Conservation (phyloP, 2,329 filamentous ascomycete species). For the Hypoxylon sp. region DNA sequence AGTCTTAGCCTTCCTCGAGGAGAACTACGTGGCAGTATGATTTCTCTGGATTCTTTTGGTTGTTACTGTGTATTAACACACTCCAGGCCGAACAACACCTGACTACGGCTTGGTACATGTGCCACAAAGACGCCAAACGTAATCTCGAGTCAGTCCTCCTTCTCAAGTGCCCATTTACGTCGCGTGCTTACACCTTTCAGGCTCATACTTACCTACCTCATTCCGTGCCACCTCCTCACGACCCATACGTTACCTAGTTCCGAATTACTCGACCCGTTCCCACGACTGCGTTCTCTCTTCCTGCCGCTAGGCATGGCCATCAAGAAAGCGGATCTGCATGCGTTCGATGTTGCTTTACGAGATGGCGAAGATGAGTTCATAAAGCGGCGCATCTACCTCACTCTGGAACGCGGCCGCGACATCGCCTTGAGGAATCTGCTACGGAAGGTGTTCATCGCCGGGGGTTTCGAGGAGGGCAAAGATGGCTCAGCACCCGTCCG, state of each 20-base stretch:
- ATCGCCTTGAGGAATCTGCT: conserved; percentile 91
- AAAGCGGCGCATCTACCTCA: conserved; percentile 91
- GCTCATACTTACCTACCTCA: conserved; percentile 91
- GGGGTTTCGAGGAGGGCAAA: conserved; percentile 81
- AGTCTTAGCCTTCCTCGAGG: conserved; percentile 91
- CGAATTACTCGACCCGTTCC: conserved; percentile 75
- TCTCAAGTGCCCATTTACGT: neutral
- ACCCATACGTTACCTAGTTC: conserved; percentile 82
- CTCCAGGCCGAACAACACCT: conserved; percentile 79
- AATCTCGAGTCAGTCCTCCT: conserved; percentile 76
- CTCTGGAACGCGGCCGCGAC: conserved; percentile 89
- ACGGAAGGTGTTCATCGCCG: conserved; percentile 86
- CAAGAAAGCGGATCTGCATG: conserved; percentile 79
- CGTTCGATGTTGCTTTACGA: conserved; percentile 82
- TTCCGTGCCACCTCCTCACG: conserved; percentile 90
- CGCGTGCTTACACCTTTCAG: conserved; percentile 54
- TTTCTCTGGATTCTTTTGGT: neutral
- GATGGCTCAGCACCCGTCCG: conserved; percentile 70
- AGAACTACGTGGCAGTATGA: conserved; percentile 81
- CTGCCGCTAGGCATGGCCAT: conserved; percentile 80
- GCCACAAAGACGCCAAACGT: conserved; percentile 72
- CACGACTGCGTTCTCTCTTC: conserved; percentile 79
- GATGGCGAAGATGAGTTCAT: conserved; percentile 92
- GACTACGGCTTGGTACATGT: conserved; percentile 81
- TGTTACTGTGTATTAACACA: conserved; percentile 3